Base-by-base conservation (phyloP, 768 basidiomycete genomes). In the Tremella yokohamensis region DNA sequence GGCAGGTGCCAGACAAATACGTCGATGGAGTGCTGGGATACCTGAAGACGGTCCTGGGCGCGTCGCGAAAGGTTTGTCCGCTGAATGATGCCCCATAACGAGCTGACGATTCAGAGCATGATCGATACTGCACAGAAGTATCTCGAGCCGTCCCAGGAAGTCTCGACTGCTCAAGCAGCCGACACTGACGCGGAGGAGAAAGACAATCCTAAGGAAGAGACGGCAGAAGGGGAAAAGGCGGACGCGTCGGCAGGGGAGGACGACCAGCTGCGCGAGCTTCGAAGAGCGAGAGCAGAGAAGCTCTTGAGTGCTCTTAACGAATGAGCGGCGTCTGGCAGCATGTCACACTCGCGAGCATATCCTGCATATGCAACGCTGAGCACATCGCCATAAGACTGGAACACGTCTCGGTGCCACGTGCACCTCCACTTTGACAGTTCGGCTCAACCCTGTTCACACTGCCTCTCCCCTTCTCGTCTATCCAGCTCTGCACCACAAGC, bases 31-130 rank as follows among this genome's bases (percentile, higher is more conserved):
- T 67, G 1, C 34, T 72, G 37, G 22, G 48, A 9, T 72, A 72
- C 54, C 47, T 72, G 18, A 65, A 64, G 40, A 72, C 70, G n/a
- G 49, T 61, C 20, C 62, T 66, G 40, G 69, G 64, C n/a, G 57
- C 37, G 37, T 63, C 61, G 69, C 68, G 42, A 62, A 65, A 62
- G 6, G 18, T 18, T 9, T 48, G 13, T 52, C 49, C 19, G 51
- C 29, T 49, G 12, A 20, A 8, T 34, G 15, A 16, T 37, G 15
- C 40, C 13, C 26, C 9, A 2, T 24, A 12, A 6, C 2, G 25
- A 38, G 29, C 38, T 38, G 34, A 52, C 25, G 6, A 34, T 19
- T 2, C n/a, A 62, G 61, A 52, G 29, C 19, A 11, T 62, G 25
- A 45, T 62, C 24, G 53, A 62, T 11, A 53, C 57, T 12, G 61